Base-by-base conservation (phyloP, 306 rosid genomes). In the Sindora glabra region DNA sequence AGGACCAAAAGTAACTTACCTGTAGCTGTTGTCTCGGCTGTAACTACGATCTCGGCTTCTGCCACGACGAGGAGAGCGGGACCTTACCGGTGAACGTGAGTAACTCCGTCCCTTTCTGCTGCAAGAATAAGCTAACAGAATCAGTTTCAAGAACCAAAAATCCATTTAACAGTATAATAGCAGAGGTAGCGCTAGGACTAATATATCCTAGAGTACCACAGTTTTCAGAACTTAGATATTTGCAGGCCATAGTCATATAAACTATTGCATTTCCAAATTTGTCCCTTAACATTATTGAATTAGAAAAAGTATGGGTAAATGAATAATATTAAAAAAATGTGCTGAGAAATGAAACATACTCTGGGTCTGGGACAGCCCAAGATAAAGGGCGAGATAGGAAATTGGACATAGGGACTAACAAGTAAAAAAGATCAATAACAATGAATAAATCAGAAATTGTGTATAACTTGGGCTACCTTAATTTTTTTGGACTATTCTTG, bases 401-500 rank as follows among this genome's bases (percentile, higher is more conserved):
- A n/a, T n/a, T n/a, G n/a, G n/a, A n/a, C n/a, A n/a, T n/a, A n/a
- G n/a, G n/a, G n/a, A n/a, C n/a, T n/a, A n/a, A n/a, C 1, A 29
- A 27, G 6, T 7, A 45, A 48, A 53, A 9, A 21, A 34, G 14
- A 62, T 1, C 32, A 46, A 48, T 11, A 34, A 47, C 7, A 66
- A 48, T 12, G 25, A 45, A 15, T 17, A 33, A 40, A 26, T 19
- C 14, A 30, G 36, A 37, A 56, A 58, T 41, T 18, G 32, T 48
- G 10, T 2, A 21, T 16, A 48, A 49, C 52, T 44, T 23, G 30
- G 12, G 12, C 27, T 10, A 84, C 95, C 80, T 87, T 72, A 77
- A 45, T 47, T 87, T 81, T 70, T 87, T 81, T 29, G 91, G 91
- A 56, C 95, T 87, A 70, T 84, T 87, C 68, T 87, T 81, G 74